These are phyloP conservation scores for Lichtheimia ornata DNA, from an alignment of 371 early-diverging fungal genomes.

Conservation along the genomic window DNA sequence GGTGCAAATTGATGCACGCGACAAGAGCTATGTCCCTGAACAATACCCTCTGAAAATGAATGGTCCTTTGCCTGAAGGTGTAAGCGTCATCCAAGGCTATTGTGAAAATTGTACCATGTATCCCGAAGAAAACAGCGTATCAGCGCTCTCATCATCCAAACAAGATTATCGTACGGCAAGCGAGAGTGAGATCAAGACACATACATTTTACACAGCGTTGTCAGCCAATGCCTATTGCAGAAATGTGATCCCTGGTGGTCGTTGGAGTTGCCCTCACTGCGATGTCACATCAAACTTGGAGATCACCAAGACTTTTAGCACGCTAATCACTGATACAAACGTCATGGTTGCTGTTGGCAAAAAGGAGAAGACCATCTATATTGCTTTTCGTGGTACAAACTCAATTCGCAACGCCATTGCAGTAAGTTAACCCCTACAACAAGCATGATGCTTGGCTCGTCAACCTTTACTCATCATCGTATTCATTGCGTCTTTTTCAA, in stretches of 20 bases:
- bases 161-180: slow-evolving; percentile 8
- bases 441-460: background rate
- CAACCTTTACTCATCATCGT: background rate
- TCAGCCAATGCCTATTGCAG: slow-evolving; percentile 20
- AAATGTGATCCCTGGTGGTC: slow-evolving; percentile 15
- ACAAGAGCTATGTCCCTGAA: background rate
- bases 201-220: slow-evolving; percentile 12
- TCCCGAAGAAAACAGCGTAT: too few relatives aligned
- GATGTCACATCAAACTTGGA: slow-evolving; percentile 4
- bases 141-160: background rate
- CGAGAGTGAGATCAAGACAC: slow-evolving; percentile 1
- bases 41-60: too few relatives aligned
- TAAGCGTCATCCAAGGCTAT: too few relatives aligned
- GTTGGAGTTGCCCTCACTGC: slow-evolving; percentile 20
- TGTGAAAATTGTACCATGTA: too few relatives aligned
- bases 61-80: too few relatives aligned
- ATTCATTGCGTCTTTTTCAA: background rate
- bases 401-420: slow-evolving; percentile 24
- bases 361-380: slow-evolving; percentile 19
- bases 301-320: slow-evolving; percentile 19
- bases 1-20: too few relatives aligned
- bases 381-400: slow-evolving; percentile 25
- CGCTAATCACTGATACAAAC: slow-evolving; percentile 17
- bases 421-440: slow-evolving; percentile 8
- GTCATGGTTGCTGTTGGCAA: slow-evolving; percentile 20